Evolutionary conservation across 169 alveolate species (phyloP).

Genomic region (Cryptosporidium ubiquitum): DNA sequence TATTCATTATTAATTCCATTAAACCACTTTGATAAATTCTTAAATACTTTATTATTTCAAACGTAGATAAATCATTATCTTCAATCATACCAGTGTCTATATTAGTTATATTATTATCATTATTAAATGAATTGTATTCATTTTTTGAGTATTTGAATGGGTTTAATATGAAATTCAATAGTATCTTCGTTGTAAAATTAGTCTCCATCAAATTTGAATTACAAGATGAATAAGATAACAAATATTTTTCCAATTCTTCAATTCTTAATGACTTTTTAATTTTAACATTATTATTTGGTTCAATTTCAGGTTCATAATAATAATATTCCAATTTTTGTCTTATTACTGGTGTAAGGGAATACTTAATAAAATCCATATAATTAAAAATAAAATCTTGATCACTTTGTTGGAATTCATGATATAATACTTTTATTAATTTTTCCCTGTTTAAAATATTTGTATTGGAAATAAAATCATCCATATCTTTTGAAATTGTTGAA

Average conservation of each 20-base stretch:
- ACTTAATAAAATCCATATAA: conserved; percentile 46
- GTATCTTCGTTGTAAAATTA: background rate
- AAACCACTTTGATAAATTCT: conserved; percentile 62
- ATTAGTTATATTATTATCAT: background rate
- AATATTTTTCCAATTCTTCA: background rate
- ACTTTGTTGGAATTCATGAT: conserved; percentile 40
- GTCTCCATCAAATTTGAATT: background rate
- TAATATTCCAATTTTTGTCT: conserved; percentile 10
- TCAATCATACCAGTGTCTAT: background rate
- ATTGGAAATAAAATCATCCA: conserved; percentile 6
- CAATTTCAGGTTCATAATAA: background rate
- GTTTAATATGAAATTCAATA: conserved; percentile 16
- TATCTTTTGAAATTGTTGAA: conserved; percentile 6
- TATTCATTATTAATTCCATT: conserved; percentile 32
- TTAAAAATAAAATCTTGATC: conserved; percentile 54
- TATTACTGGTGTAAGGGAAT: conserved; percentile 13
- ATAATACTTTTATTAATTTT: background rate
- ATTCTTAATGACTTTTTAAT: background rate
- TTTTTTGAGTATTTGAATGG: conserved; percentile 12
- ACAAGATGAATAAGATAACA: background rate
- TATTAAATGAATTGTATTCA: too few species aligned
- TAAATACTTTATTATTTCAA: conserved; percentile 42
- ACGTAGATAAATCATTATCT: conserved; percentile 21
- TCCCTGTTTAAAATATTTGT: background rate
- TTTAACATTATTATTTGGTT: too few species aligned